Evolutionary conservation across 768 basidiomycete genomes (phyloP).

Genomic region (Leccinum longicurvipes): DNA sequence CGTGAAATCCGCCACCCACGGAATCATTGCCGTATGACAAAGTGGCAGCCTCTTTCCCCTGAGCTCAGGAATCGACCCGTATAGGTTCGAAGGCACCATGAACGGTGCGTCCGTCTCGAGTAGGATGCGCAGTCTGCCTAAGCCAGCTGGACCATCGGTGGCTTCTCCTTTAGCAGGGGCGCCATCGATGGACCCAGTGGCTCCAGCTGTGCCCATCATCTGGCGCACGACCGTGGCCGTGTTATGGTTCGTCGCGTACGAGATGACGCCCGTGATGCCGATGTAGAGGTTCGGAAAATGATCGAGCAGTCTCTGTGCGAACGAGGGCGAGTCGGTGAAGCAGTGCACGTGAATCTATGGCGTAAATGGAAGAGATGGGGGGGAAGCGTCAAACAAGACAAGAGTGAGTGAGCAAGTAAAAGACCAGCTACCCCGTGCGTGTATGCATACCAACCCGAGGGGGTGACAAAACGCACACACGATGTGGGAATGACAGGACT

Average conservation of each 20-base stretch:
- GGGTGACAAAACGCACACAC: not conserved
- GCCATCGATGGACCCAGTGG: no score
- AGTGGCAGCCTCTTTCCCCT: conserved; percentile 61
- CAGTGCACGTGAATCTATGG: conserved; percentile 81
- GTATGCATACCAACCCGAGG: not conserved
- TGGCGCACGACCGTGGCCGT: conserved; percentile 65
- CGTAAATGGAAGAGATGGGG: not conserved
- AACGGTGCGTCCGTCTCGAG: conserved; percentile 87
- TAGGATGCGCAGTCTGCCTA: conserved; percentile 45
- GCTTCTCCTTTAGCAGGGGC: not conserved
- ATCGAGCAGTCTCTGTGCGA: conserved; percentile 65
- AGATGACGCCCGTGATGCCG: conserved; percentile 84
- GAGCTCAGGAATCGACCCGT: conserved; percentile 45
- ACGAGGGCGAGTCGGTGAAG: conserved; percentile 78
- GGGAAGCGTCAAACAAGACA: not conserved
- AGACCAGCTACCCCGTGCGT: not conserved
- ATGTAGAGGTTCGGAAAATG: conserved; percentile 82
- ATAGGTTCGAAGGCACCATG: conserved; percentile 80
- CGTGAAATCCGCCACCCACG: conserved; percentile 80
- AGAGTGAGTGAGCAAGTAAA: not conserved
- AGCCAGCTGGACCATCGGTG: not conserved
- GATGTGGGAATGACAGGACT: not conserved
- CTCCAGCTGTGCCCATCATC: conserved; percentile 34
- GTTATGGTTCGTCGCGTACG: conserved; percentile 71
- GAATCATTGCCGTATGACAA: conserved; percentile 78